Evolutionary conservation across 2,329 filamentous ascomycete genomes (phyloP).

Genomic region (Penicillium occitanis): DNA sequence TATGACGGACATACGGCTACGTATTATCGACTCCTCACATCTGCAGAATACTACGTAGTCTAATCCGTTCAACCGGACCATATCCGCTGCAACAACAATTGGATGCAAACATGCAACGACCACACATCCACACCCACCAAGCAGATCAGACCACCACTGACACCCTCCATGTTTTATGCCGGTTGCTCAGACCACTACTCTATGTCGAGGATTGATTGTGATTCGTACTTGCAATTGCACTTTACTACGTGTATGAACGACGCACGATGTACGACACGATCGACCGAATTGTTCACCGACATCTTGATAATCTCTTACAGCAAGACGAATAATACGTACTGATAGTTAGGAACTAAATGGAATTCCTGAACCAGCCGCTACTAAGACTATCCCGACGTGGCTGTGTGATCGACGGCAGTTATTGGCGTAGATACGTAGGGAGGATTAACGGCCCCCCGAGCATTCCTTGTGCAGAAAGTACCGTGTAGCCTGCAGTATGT

Average conservation of each 20-base stretch:
- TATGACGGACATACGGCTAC: background rate
- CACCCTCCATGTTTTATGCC: slow-evolving; percentile 8
- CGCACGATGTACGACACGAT: background rate
- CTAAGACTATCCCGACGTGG: background rate
- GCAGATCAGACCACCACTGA: slow-evolving; percentile 1
- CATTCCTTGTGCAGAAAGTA: slow-evolving; percentile 3
- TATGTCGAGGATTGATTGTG: background rate
- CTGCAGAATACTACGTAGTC: background rate
- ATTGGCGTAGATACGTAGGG: background rate
- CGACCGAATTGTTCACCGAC: slow-evolving; percentile 4
- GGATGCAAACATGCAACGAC: background rate
- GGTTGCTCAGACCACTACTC: slow-evolving; percentile 1
- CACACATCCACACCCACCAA: background rate
- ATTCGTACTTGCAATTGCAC: background rate
- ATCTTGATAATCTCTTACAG: background rate
- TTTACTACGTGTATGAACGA: background rate
- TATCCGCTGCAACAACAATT: background rate
- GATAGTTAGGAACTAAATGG: background rate
- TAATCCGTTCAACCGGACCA: slow-evolving; percentile 1
- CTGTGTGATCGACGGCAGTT: background rate
- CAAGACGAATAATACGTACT: background rate
- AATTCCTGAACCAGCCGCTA: background rate
- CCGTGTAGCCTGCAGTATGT: slow-evolving; percentile 3
- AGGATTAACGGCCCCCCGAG: background rate
- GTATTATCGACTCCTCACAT: background rate